These are phyloP conservation scores for Microthlaspi erraticum DNA, from an alignment of 345 rosid genomes.

Conservation along the genomic window DNA sequence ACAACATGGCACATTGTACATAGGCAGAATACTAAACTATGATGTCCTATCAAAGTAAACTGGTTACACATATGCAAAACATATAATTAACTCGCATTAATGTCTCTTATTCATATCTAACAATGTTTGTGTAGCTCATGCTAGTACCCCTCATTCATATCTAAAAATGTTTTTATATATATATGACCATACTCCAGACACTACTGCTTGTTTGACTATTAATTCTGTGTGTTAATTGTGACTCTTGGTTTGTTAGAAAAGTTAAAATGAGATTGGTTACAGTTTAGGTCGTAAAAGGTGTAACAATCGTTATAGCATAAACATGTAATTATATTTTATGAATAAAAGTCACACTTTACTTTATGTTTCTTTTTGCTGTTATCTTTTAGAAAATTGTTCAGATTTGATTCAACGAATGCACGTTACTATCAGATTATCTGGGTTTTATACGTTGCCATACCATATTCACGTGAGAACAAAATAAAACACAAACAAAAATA, in stretches of 20 bases:
- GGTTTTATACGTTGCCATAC: slow-evolving; percentile 19
- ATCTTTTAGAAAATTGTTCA: not conserved
- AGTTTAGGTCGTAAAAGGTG: no score
- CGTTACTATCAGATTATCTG: not conserved
- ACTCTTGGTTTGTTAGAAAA: no score
- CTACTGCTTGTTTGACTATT: no score
- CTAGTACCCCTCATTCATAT: no score
- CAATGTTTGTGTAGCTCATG: no score
- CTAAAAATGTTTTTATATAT: no score
- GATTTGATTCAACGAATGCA: not conserved
- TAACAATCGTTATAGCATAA: no score
- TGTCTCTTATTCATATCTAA: not conserved
- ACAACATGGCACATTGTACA: not conserved
- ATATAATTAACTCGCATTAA: not conserved
- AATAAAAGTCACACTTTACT: no score
- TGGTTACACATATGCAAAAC: not conserved
- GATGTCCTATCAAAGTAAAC: not conserved
- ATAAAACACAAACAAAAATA: not conserved
- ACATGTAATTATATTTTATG: no score
- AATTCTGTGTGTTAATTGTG: no score
- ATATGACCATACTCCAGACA: no score
- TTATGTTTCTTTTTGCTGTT: not conserved
- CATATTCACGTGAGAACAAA: not conserved
- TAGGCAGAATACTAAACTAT: not conserved
- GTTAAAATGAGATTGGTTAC: no score